phyloP scores from a whole-genome alignment of 192 early-diverging fungal genomes.

The Coemansia sp. region DNA sequence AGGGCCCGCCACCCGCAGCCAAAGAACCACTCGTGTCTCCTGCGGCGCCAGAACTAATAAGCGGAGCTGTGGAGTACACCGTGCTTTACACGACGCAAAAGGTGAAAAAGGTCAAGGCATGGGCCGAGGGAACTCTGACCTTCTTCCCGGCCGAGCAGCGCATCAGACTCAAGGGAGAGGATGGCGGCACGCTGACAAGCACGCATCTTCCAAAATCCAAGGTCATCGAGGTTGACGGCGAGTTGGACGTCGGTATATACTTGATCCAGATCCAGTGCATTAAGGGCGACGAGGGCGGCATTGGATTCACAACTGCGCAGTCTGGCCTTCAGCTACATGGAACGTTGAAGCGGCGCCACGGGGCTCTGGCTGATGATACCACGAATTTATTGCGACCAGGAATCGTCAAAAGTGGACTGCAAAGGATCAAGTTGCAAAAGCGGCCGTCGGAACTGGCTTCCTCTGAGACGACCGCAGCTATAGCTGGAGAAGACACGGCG shows the following conservation, averaged over 20 bases:
- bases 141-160: constrained; percentile 11
- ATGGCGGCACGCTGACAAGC: constrained; percentile 25
- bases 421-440: constrained; percentile 11
- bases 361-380: constrained; percentile 3
- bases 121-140: constrained; percentile 39
- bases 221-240: constrained; percentile 27
- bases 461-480: neutral
- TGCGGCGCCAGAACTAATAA: neutral
- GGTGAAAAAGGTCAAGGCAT: constrained; percentile 48
- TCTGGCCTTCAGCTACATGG: constrained; percentile 22
- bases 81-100: constrained; percentile 51
- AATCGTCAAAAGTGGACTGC: neutral
- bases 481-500: neutral
- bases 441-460: constrained; percentile 10
- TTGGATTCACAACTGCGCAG: neutral
- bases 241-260: constrained; percentile 37
- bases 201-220: constrained; percentile 22
- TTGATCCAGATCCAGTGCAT: constrained; percentile 38
- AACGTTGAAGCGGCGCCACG: constrained; percentile 29
- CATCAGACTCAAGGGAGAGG: constrained; percentile 27
- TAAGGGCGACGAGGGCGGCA: constrained; percentile 10
- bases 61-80: constrained; percentile 16
- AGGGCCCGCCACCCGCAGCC: neutral
- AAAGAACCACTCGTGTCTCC: neutral
- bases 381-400: neutral